These are phyloP conservation scores for Datisca glomerata DNA, from an alignment of 306 rosid species.

Conservation along the genomic window DNA sequence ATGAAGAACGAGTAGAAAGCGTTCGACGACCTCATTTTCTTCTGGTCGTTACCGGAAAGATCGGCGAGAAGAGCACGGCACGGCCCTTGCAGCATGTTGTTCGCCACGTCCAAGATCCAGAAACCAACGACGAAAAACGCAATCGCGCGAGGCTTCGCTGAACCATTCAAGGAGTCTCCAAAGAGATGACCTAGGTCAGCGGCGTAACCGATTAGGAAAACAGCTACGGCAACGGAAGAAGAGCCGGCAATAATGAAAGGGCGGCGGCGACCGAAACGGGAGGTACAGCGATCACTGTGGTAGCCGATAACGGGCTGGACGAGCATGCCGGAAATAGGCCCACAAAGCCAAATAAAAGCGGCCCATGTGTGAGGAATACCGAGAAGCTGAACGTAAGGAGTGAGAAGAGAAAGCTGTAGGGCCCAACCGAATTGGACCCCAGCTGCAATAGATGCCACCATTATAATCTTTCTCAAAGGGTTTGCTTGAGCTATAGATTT, in stretches of 20 bases:
- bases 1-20: constrained; percentile 56
- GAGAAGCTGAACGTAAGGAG: constrained; percentile 62
- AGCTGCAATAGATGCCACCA: constrained; percentile 66
- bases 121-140: constrained; percentile 11
- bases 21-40: constrained; percentile 33
- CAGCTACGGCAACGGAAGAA: constrained; percentile 33
- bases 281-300: constrained; percentile 65
- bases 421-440: constrained; percentile 88
- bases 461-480: constrained; percentile 31
- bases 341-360: constrained; percentile 73
- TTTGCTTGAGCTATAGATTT: too few relatives aligned
- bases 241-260: constrained; percentile 63
- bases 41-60: constrained; percentile 11
- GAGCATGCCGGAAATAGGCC: constrained; percentile 66
- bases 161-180: neutral
- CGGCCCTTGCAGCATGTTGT: constrained; percentile 15
- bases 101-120: constrained; percentile 13
- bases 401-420: constrained; percentile 51
- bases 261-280: constrained; percentile 80
- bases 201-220: constrained; percentile 66
- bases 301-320: constrained; percentile 78
- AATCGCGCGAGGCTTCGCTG: constrained; percentile 9
- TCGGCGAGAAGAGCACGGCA: constrained; percentile 12
- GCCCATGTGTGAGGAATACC: constrained; percentile 64
- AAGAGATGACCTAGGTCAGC: constrained; percentile 48